A percentile compares a stretch with the other conserved stretches of the same genome.
Conservation (phyloP, 176 grass and related monocot species). For the Cenchrus fungigraminus region DNA sequence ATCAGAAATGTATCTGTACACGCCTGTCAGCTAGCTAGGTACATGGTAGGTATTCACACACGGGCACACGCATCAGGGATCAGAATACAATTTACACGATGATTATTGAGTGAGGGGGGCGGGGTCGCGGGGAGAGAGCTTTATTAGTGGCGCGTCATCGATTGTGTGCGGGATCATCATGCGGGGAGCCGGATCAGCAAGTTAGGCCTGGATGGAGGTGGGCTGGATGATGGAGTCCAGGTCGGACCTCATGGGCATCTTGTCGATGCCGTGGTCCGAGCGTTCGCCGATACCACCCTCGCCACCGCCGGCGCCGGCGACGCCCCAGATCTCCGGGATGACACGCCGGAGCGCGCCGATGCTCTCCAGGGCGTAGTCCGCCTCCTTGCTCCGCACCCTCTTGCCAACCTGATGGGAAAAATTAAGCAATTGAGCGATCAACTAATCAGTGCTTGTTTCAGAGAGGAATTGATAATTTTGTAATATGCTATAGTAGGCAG, state of each 20-base stretch:
- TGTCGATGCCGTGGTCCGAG: constrained; percentile 23
- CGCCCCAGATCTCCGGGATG: constrained; percentile 81
- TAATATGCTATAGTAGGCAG: not conserved
- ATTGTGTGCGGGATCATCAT: not conserved
- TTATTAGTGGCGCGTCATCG: constrained; percentile 34
- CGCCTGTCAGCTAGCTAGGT: constrained; percentile 29
- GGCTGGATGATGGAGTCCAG: constrained; percentile 64
- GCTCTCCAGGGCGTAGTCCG: constrained; percentile 73
- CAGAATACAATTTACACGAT: constrained; percentile 39
- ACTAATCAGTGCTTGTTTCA: not conserved
- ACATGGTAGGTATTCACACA: constrained; percentile 11
- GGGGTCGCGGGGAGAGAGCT: not conserved
- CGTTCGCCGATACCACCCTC: not conserved
- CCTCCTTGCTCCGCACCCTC: constrained; percentile 66
- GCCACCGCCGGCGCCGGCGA: not conserved
- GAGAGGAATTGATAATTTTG: not conserved
- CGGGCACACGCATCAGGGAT: constrained; percentile 26
- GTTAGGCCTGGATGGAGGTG: constrained; percentile 65
- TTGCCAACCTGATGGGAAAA: constrained; percentile 70
- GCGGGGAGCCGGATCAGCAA: not conserved
- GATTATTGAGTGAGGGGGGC: not conserved
- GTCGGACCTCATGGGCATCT: constrained; percentile 54
- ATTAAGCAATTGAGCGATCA: not conserved
- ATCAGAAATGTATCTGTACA: constrained; percentile 32
- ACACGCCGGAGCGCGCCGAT: constrained; percentile 56